A percentile compares a stretch with the other conserved stretches of the same genome.
These are phyloP conservation scores for Schizophyllum amplum DNA, from an alignment of 1,284 basidiomycete species.

Conservation along the genomic window DNA sequence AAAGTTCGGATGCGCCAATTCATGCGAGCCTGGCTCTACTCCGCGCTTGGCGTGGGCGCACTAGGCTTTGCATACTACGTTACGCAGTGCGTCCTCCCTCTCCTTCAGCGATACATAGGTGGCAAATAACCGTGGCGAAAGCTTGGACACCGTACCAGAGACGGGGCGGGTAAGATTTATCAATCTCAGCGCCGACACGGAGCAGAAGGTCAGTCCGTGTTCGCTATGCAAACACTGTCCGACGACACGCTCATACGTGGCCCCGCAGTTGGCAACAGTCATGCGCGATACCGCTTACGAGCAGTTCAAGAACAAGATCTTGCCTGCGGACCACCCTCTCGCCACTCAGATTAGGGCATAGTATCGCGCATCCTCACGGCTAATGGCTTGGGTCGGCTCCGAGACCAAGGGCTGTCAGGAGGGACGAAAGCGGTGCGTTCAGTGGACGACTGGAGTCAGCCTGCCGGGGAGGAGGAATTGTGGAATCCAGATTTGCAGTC, in stretches of 20 bases:
- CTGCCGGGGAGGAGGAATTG: conserved; percentile 22
- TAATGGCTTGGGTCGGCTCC: conserved; percentile 61
- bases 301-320: conserved; percentile 49
- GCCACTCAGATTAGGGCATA: conserved; percentile 63
- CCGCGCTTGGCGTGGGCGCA: not conserved
- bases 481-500: conserved; percentile 22
- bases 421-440: no score
- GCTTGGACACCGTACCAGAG: conserved; percentile 74
- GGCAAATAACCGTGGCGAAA: conserved; percentile 18
- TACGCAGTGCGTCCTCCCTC: not conserved
- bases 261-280: conserved; percentile 37
- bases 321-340: conserved; percentile 65
- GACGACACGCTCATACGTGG: not conserved
- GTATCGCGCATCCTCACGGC: conserved; percentile 68
- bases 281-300: conserved; percentile 33
- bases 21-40: not conserved
- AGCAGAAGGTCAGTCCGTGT: conserved; percentile 39
- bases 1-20: not conserved
- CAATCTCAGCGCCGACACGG: conserved; percentile 54
- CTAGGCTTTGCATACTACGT: not conserved
- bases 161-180: conserved; percentile 85
- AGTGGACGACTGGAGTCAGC: conserved; percentile 16
- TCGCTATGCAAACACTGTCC: not conserved
- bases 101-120: not conserved
- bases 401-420: conserved; percentile 21